These are phyloP conservation scores for Exidia glandulosa DNA, from an alignment of 768 basidiomycete genomes.

Conservation along the genomic window DNA sequence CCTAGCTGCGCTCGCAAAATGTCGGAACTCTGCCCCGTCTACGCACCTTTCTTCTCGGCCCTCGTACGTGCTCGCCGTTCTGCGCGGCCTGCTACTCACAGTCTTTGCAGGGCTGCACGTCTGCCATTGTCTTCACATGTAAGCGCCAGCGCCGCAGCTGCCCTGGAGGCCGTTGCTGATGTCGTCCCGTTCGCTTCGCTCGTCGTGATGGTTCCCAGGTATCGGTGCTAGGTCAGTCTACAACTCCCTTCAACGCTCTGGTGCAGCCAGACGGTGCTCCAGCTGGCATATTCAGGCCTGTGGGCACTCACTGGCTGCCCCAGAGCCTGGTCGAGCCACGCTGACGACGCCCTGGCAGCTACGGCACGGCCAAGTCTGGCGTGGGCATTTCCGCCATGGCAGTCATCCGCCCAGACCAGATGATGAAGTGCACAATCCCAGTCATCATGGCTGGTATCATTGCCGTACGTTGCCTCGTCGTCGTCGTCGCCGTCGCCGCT, in stretches of 20 bases:
- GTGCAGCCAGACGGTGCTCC: constrained; percentile 6
- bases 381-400: constrained; percentile 98
- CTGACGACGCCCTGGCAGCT: constrained; percentile 41
- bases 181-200: too few species aligned
- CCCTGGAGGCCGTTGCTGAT: background rate
- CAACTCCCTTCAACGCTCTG: constrained; percentile 2
- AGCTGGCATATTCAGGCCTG: background rate
- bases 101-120: constrained; percentile 71
- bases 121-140: constrained; percentile 98
- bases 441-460: constrained; percentile 99
- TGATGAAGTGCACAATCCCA: constrained; percentile 97
- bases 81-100: background rate
- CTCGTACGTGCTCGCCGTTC: constrained; percentile 49
- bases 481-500: background rate
- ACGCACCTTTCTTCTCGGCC: constrained; percentile 96
- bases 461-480: constrained; percentile 62
- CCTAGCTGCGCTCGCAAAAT: constrained; percentile 21
- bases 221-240: constrained; percentile 70
- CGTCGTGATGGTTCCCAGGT: constrained; percentile 30
- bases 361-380: constrained; percentile 98
- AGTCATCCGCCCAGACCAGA: constrained; percentile 87
- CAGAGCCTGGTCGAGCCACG: background rate
- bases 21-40: constrained; percentile 84
- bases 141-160: constrained; percentile 23
- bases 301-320: too few species aligned